Percentiles rank a stretch among this genome's conserved stretches.
Evolutionary conservation across 495 filamentous ascomycete genomes (phyloP).

Genomic region (Lasiosphaeria hispida): DNA sequence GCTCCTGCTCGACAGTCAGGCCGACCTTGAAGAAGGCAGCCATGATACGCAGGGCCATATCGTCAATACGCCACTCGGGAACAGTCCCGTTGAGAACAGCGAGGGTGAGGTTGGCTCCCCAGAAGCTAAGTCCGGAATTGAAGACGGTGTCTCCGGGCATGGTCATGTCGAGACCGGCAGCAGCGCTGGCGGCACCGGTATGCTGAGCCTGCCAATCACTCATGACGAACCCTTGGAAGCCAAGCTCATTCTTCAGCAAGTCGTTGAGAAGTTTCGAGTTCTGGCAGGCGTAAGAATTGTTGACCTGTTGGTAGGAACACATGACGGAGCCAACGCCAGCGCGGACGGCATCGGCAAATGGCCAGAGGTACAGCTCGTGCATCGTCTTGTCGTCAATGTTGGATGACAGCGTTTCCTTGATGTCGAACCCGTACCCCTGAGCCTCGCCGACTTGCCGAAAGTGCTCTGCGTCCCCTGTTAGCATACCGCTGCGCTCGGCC

Average conservation of each 20-base stretch:
- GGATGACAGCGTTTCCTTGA: constrained; percentile 63
- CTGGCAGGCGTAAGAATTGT: constrained; percentile 81
- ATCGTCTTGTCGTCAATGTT: constrained; percentile 93
- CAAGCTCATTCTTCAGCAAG: constrained; percentile 85
- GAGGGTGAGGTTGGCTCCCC: constrained; percentile 80
- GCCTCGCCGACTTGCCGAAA: constrained; percentile 76
- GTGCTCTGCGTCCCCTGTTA: constrained; percentile 58
- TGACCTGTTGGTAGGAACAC: constrained; percentile 93
- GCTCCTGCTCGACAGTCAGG: constrained; percentile 57
- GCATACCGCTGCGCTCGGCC: not conserved
- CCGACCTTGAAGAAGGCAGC: constrained; percentile 90
- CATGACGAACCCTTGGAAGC: constrained; percentile 93
- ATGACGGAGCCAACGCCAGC: constrained; percentile 79
- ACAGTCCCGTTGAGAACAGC: constrained; percentile 87
- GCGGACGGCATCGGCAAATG: constrained; percentile 42
- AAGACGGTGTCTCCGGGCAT: constrained; percentile 90
- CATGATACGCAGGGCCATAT: constrained; percentile 92
- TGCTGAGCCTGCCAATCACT: constrained; percentile 89
- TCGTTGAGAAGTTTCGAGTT: constrained; percentile 80
- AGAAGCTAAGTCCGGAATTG: constrained; percentile 70
- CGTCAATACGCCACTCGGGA: constrained; percentile 86
- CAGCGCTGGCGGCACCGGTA: constrained; percentile 70
- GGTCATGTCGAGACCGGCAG: constrained; percentile 89
- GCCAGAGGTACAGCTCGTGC: constrained; percentile 93
- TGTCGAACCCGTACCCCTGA: constrained; percentile 59